Evolutionary conservation across 2,329 filamentous ascomycete genomes (phyloP).

Genomic region (Penicillium griseofulvum): DNA sequence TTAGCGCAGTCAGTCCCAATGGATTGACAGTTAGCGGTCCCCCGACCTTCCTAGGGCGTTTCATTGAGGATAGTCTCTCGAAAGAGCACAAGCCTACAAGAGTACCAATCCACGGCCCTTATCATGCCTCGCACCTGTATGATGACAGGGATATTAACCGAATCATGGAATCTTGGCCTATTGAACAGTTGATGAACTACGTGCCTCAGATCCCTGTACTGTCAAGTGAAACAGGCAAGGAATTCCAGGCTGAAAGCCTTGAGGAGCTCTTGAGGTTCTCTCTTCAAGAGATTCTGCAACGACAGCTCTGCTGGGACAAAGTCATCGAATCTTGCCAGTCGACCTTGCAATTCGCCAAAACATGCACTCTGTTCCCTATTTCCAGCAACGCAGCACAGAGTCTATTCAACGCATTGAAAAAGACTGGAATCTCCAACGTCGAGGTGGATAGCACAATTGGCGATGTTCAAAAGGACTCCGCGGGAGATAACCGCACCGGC

Average conservation of each 20-base stretch:
- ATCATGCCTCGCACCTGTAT: constrained; percentile 59
- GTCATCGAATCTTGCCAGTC: constrained; percentile 35
- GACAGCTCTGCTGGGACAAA: constrained; percentile 43
- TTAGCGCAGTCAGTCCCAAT: constrained; percentile 59
- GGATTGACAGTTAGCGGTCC: constrained; percentile 61
- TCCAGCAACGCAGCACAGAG: constrained; percentile 35
- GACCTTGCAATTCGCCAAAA: constrained; percentile 15
- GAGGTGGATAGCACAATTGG: constrained; percentile 28
- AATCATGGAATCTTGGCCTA: constrained; percentile 45
- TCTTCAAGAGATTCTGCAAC: constrained; percentile 39
- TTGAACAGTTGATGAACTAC: constrained; percentile 27
- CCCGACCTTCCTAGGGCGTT: constrained; percentile 51
- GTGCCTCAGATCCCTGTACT: constrained; percentile 36
- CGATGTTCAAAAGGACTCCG: constrained; percentile 24
- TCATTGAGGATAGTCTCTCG: constrained; percentile 52
- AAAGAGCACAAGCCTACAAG: constrained; percentile 51
- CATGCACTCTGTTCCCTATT: constrained; percentile 31
- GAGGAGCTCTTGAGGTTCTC: constrained; percentile 33
- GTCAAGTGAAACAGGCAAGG: constrained; percentile 39
- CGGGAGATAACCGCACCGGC: constrained; percentile 27
- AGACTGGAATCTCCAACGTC: constrained; percentile 25
- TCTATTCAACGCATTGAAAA: constrained; percentile 32
- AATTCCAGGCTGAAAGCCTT: constrained; percentile 29
- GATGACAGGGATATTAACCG: constrained; percentile 50
- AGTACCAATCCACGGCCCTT: constrained; percentile 58